A percentile compares a stretch with the other conserved stretches of the same genome.
phyloP scores from a whole-genome alignment of 2,329 filamentous ascomycete genomes.

The Sporothrix pseudoabietina region DNA sequence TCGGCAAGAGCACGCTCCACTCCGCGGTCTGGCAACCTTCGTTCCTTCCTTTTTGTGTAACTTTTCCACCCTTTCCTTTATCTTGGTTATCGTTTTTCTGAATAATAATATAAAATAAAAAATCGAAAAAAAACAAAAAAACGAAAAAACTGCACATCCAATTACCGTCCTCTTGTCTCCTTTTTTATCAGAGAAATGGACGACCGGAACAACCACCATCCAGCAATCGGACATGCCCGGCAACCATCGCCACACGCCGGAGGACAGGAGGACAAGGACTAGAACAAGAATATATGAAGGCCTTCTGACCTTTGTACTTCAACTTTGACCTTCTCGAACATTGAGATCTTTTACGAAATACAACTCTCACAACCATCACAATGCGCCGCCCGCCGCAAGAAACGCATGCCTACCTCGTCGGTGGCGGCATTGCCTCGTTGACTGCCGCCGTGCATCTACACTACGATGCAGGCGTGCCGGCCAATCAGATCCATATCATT shows the following conservation, averaged over 20 bases:
- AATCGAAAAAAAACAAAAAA: too few species aligned
- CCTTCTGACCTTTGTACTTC: not conserved
- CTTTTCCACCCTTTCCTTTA: not conserved
- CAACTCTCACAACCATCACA: not conserved
- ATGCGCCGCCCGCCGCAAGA: constrained; percentile 32
- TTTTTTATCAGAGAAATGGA: not conserved
- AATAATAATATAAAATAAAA: not conserved
- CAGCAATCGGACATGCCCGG: not conserved
- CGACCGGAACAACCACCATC: not conserved
- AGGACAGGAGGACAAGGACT: not conserved
- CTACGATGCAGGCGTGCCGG: constrained; percentile 39
- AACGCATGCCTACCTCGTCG: constrained; percentile 40
- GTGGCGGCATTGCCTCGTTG: constrained; percentile 41
- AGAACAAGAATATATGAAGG: not conserved
- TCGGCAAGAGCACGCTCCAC: constrained; percentile 3
- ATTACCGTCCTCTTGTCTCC: not conserved
- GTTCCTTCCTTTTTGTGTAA: not conserved
- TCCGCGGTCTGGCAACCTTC: not conserved
- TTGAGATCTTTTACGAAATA: not conserved
- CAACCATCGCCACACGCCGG: not conserved
- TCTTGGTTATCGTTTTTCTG: not conserved
- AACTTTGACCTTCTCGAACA: not conserved
- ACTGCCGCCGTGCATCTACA: constrained; percentile 39
- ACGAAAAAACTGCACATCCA: not conserved
- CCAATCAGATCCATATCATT: constrained; percentile 39